phyloP scores from a whole-genome alignment of 331 rosid genomes.

The Ulmus americana region DNA sequence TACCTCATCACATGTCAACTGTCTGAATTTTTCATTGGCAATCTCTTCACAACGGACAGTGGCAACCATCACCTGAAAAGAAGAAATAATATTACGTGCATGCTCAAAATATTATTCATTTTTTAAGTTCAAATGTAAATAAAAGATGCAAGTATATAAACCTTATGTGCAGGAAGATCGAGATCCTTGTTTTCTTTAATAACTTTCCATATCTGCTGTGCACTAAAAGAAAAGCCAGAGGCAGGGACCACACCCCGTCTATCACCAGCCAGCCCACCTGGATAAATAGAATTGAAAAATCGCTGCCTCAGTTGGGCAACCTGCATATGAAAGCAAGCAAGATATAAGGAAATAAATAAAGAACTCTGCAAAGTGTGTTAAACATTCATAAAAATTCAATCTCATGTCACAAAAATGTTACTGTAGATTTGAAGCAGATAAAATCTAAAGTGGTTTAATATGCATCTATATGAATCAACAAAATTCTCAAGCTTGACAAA shows the following conservation, averaged over 20 bases:
- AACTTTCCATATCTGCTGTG: conserved; percentile 88
- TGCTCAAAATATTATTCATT: conserved; percentile 12
- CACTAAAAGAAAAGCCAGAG: conserved; percentile 80
- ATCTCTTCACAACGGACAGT: conserved; percentile 98
- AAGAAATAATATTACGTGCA: neutral
- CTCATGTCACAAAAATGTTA: neutral
- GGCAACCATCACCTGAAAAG: conserved; percentile 83
- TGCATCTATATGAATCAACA: neutral
- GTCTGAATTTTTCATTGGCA: conserved; percentile 55
- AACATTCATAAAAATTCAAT: neutral
- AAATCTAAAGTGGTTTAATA: neutral
- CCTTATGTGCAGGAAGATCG: conserved; percentile 98
- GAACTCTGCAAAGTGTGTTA: neutral
- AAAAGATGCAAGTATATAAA: conserved; percentile 28
- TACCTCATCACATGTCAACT: conserved; percentile 56
- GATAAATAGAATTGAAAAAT: conserved; percentile 75
- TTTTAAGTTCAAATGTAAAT: neutral
- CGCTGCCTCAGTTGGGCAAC: conserved; percentile 77
- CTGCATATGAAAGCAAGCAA: conserved; percentile 36
- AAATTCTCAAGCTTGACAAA: neutral
- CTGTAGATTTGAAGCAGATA: neutral
- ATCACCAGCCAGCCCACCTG: conserved; percentile 93
- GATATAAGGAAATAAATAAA: neutral
- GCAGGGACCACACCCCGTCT: conserved; percentile 88
- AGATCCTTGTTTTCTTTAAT: conserved; percentile 86